Base-by-base conservation (phyloP, 768 basidiomycete genomes). In the Mycena albidolilacea region DNA sequence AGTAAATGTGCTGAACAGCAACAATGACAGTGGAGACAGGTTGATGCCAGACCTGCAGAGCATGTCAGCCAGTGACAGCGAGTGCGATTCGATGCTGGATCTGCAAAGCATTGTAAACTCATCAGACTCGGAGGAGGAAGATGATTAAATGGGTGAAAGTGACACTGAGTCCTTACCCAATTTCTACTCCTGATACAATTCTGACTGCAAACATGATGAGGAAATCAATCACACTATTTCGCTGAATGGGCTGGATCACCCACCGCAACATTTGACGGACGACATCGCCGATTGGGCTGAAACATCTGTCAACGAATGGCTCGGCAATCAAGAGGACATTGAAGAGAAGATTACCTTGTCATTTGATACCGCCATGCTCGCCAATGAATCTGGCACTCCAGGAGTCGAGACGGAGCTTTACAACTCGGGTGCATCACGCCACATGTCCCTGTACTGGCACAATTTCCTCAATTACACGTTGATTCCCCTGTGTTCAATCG, bases 141-240 rank as follows among this genome's bases (percentile, higher is more conserved):
- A 30, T 30, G 30, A 30, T 30, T 3, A 30, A 30, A 30, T 3
- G 30, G 2, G 38, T 39, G 64, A 46, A 50, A 64, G 55, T 65
- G 69, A 70, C 60, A 48, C 37, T 71, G 70, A 65, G 64, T 71
- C 46, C 64, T 48, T 35, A 63, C 60, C 61, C 39, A n/a, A 67
- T 39, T 65, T 64, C 14, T 30, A 30, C 30, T 52, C 38, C 30
- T 30, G 7, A 55, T 69, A 48, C 21, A 1, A 3, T 46, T 48
- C 71, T 67, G 58, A 72, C 61, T 9, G 14, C 19, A 41, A 46
- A 1, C 57, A 60, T 59, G 43, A 64, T 12, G 30, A 30, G 30
- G 30, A 30, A 30, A 59, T 70, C 54, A 15, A 35, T 44, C 39
- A 39, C 37, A 66, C 65, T 11, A 21, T 38, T 7, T 55, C 65